Base-by-base conservation (phyloP, 2,329 filamentous ascomycete genomes). In the Dactylella cylindrospora region DNA sequence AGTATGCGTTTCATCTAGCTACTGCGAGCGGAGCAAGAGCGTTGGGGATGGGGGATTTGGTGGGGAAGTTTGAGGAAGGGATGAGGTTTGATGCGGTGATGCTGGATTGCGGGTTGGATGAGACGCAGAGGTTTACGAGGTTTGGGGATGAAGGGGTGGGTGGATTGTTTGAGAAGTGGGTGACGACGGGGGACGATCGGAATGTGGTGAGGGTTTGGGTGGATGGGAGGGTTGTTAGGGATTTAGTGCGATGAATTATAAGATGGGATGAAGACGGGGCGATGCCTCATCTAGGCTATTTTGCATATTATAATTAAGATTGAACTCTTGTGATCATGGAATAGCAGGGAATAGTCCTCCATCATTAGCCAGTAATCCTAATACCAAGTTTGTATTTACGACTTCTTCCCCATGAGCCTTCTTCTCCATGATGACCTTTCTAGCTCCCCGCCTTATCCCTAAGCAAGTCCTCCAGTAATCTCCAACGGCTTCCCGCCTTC, bases 71-170 rank as follows among this genome's bases (percentile, higher is more conserved):
- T 45, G 66, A 68, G 6, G 65, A 66, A n/a, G 66, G 66, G 22
- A 66, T 66, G 66, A 53, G 36, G 47, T 68, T 66, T 65, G 67
- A 68, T 66, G 67, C 66, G 28, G 19, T 68, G 25, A 5, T 64
- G 45, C 53, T 68, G 17, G 66, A 68, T 47, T 66, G 52, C 33
- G 50, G 8, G 13, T 19, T 41, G 28, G 49, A 54, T 10, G 55
- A 54, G 15, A 35, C 33, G 25, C 55, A 47, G 40, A 33, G 25
- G 36, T 49, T 36, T 40, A 62, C 57, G 45, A 46, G 40, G 35
- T 54, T 61, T 33, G 43, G 43, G 17, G 57, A 55, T 39, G 50
- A 59, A 19, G 53, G 32, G 45, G 47, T 44, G 12, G 44, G 32
- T 2, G 66, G 66, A 13, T 35, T 57, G 35, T 65, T 66, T 53